Base-by-base conservation (phyloP, 164 flowering plant species). In the Macadamia integrifolia region DNA sequence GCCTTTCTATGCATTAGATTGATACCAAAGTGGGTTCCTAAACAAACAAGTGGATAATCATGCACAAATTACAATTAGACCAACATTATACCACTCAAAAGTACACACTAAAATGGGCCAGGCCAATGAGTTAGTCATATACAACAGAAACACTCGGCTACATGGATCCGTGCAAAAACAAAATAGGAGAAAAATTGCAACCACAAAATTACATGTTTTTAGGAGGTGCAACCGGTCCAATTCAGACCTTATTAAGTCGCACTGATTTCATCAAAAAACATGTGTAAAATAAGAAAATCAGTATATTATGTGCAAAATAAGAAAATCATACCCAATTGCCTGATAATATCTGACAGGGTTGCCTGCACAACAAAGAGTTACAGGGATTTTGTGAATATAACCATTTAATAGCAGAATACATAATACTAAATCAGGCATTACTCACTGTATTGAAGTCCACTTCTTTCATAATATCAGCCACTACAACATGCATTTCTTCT, bases 401-500 rank as follows among this genome's bases (percentile, higher is more conserved):
- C 11, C 18, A 62, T 49, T 3, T 49, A 29, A 31, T 28, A 49
- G 6, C 28, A 55, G 56, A 48, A 18, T 56, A 6, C 1, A 50
- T 14, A 11, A 56, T 2, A 15, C 8, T 53, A 28, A 9, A 12
- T 3, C 23, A 30, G 40, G 44, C 23, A 73, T 6, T 58, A 80
- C 93, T 81, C 71, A 89, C 96, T 62, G 91, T 88, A 71, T 92
- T 85, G 83, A 92, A 92, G 74, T 92, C 96, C 60, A 88, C 98
- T 82, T 86, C 81, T 77, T 86, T 89, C 74, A 89, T 74, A 72
- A 89, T 86, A 64, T 79, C 74, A 30, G 66, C 81, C 6, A 86
- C 92, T 29, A 80, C 87, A 50, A 82, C 80, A 78, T 82, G 88
- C 88, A 92, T 76, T 67, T 88, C 93, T 62, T 83, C 87, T 74